These are phyloP conservation scores for Holtermannia corniformis DNA, from an alignment of 768 basidiomycete genomes.

Conservation along the genomic window DNA sequence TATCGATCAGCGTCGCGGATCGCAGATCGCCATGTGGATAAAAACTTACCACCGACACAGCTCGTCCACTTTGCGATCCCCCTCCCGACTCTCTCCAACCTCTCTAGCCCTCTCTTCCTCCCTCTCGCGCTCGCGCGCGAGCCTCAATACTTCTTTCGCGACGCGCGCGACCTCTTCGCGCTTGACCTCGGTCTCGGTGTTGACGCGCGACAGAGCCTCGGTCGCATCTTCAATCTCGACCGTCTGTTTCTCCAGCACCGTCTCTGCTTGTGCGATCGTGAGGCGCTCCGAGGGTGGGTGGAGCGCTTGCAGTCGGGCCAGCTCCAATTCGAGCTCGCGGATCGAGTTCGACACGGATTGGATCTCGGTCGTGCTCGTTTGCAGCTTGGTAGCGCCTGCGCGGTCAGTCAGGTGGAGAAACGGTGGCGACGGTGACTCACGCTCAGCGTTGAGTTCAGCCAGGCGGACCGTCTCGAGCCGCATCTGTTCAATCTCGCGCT, in stretches of 20 bases:
- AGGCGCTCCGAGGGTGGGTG: slow-evolving; percentile 61
- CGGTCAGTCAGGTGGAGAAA: neutral
- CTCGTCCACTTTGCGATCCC: slow-evolving; percentile 41
- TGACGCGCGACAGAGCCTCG: slow-evolving; percentile 50
- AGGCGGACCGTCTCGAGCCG: slow-evolving; percentile 52
- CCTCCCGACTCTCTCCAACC: slow-evolving; percentile 57
- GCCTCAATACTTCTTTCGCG: slow-evolving; percentile 38
- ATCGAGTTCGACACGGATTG: slow-evolving; percentile 48
- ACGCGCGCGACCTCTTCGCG: slow-evolving; percentile 45
- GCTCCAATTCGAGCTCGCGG: slow-evolving; percentile 67
- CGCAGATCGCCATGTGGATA: slow-evolving; percentile 60
- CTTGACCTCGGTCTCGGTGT: slow-evolving; percentile 44
- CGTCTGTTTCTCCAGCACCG: slow-evolving; percentile 66
- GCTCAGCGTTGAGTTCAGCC: slow-evolving; percentile 46
- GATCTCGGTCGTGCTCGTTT: slow-evolving; percentile 20
- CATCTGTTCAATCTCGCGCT: slow-evolving; percentile 54
- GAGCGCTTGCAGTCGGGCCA: slow-evolving; percentile 69
- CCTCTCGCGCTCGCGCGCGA: slow-evolving; percentile 43
- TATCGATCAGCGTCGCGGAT: neutral
- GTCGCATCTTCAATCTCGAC: slow-evolving; percentile 66
- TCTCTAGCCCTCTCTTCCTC: slow-evolving; percentile 59
- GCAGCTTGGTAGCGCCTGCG: slow-evolving; percentile 22
- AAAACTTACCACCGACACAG: slow-evolving; percentile 48
- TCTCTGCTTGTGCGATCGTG: slow-evolving; percentile 63
- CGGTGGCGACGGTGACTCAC: slow-evolving; percentile 15